phyloP scores from a whole-genome alignment of 768 basidiomycete species.

The Lactarius psammicola region DNA sequence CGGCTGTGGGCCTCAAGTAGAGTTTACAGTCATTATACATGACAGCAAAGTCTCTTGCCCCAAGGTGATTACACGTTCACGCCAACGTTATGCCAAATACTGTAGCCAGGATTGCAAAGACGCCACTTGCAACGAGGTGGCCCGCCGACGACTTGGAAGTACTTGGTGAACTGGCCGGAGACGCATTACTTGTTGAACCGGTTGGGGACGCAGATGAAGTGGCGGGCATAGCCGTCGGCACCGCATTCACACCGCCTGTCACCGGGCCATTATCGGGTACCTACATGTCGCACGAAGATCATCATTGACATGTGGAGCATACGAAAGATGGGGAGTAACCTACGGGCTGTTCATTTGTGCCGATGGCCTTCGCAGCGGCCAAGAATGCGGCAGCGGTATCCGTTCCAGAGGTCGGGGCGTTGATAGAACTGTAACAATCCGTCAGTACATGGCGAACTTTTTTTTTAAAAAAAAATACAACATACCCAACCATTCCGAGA shows the following conservation, averaged over 20 bases:
- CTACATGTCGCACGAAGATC: slow-evolving; percentile 28
- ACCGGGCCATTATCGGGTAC: slow-evolving; percentile 41
- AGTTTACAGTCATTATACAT: background rate
- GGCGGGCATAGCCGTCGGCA: slow-evolving; percentile 20
- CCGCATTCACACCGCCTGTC: slow-evolving; percentile 40
- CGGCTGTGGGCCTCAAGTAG: background rate
- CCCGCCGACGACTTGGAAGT: background rate
- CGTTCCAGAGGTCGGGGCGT: slow-evolving; percentile 44
- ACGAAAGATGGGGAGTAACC: slow-evolving; percentile 19
- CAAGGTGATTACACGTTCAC: background rate
- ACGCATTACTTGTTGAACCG: too few species aligned
- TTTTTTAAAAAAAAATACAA: background rate
- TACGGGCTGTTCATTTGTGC: slow-evolving; percentile 38
- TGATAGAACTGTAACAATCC: slow-evolving; percentile 38
- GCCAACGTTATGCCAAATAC: slow-evolving; percentile 10
- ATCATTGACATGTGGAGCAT: background rate
- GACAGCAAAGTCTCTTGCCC: background rate
- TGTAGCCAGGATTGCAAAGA: slow-evolving; percentile 12
- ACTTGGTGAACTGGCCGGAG: background rate
- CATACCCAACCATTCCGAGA: slow-evolving; percentile 49
- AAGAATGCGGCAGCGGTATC: slow-evolving; percentile 45
- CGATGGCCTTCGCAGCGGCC: slow-evolving; percentile 43
- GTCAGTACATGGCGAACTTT: background rate
- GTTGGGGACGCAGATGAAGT: slow-evolving; percentile 1
- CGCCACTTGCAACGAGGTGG: slow-evolving; percentile 11